Evolutionary conservation across 139 green algal genomes (phyloP).

Genomic region (Picochlorum sp.): DNA sequence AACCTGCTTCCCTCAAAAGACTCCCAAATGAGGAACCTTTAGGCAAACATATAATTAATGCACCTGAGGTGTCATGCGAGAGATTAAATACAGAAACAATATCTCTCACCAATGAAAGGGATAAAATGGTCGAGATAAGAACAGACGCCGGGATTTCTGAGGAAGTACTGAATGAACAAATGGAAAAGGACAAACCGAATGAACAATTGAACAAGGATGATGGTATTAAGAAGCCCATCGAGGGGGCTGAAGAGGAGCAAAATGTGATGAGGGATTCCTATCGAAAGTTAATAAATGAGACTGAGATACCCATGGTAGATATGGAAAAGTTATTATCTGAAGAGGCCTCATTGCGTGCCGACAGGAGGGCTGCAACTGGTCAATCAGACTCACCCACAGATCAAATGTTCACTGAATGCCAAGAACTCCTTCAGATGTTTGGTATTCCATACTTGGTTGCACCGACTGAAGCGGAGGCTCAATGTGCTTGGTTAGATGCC

Average conservation of each 20-base stretch:
- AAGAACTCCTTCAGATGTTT: slow-evolving; percentile 93
- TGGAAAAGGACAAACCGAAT: neutral
- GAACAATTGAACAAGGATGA: neutral
- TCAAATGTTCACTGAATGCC: slow-evolving; percentile 77
- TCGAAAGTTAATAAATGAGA: neutral
- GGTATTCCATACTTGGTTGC: slow-evolving; percentile 96
- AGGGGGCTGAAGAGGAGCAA: neutral
- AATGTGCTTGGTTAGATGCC: slow-evolving; percentile 84
- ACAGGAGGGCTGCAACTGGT: slow-evolving; percentile 13
- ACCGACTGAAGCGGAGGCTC: slow-evolving; percentile 87
- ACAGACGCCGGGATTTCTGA: no score
- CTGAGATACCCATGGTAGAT: neutral
- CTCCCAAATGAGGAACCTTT: no score
- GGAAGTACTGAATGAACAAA: neutral
- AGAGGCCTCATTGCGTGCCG: slow-evolving; percentile 17
- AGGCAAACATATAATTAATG: no score
- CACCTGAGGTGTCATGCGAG: no score
- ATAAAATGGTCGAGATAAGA: no score
- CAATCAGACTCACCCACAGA: slow-evolving; percentile 49
- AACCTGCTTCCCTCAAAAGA: no score
- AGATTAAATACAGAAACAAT: no score
- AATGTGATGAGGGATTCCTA: neutral
- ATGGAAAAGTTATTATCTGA: slow-evolving; percentile 32
- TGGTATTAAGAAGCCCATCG: neutral
- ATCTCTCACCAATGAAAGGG: no score